Evolutionary conservation across 352 stramenopile species (phyloP).

Genomic region (Globisporangium heterothallicum): DNA sequence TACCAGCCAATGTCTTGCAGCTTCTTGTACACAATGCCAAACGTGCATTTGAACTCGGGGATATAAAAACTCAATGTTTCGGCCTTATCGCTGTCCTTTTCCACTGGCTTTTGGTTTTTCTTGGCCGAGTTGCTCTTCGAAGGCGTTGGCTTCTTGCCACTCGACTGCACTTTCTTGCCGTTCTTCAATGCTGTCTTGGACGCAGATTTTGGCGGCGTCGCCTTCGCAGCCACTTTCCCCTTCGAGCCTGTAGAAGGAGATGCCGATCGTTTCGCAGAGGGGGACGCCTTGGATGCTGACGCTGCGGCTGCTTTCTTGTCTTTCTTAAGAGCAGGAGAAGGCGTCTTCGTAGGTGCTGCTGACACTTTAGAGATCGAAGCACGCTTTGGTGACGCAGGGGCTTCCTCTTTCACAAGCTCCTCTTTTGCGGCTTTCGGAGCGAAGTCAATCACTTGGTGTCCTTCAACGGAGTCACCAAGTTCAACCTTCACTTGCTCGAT

Average conservation of each 20-base stretch:
- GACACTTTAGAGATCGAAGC: neutral
- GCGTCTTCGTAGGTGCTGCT: slow-evolving; percentile 6
- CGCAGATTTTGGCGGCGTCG: slow-evolving; percentile 15
- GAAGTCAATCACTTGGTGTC: slow-evolving; percentile 55
- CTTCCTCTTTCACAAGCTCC: slow-evolving; percentile 21
- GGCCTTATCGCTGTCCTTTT: slow-evolving; percentile 18
- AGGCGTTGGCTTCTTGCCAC: slow-evolving; percentile 17
- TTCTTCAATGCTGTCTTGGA: slow-evolving; percentile 19
- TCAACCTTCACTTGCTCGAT: slow-evolving; percentile 42
- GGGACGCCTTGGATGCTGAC: neutral
- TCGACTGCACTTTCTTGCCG: slow-evolving; percentile 16
- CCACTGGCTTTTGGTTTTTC: slow-evolving; percentile 7
- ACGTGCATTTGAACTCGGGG: slow-evolving; percentile 64
- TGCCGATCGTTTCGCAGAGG: neutral
- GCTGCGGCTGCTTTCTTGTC: slow-evolving; percentile 15
- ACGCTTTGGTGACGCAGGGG: slow-evolving; percentile 7
- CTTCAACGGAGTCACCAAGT: slow-evolving; percentile 67
- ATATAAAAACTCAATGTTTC: slow-evolving; percentile 30
- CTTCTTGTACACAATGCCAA: slow-evolving; percentile 58
- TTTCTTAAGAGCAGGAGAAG: slow-evolving; percentile 33
- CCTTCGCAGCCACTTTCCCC: slow-evolving; percentile 1
- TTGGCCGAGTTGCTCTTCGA: too few species aligned
- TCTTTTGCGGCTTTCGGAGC: slow-evolving; percentile 18
- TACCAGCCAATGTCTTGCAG: slow-evolving; percentile 59
- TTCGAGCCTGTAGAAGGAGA: neutral